Percentiles rank a stretch among this genome's conserved stretches.
These are phyloP conservation scores for Venturiaceae sp. DNA, from an alignment of 2,329 filamentous ascomycete species.

Conservation along the genomic window DNA sequence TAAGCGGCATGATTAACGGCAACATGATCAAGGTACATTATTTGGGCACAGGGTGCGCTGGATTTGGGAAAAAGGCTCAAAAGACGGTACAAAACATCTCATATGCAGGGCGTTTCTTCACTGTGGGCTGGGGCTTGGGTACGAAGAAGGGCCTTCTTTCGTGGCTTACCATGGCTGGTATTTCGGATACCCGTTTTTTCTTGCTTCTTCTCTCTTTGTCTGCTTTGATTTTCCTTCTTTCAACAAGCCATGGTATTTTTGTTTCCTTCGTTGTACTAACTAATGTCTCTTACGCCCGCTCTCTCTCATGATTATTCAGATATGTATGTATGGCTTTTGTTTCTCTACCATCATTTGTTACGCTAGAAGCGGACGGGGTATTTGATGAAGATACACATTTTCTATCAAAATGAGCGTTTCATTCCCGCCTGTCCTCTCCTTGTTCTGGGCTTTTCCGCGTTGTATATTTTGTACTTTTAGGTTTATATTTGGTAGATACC, in stretches of 20 bases:
- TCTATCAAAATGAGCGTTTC: no score
- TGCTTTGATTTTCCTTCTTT: not conserved
- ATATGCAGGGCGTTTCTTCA: not conserved
- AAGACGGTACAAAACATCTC: not conserved
- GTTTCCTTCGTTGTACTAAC: not conserved
- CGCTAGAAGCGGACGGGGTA: not conserved
- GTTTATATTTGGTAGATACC: constrained; percentile 1
- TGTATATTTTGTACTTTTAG: not conserved
- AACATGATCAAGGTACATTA: not conserved
- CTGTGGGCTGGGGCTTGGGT: not conserved
- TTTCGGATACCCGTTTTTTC: not conserved
- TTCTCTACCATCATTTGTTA: not conserved
- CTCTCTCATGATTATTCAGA: not conserved
- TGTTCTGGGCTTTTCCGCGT: no score
- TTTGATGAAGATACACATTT: not conserved
- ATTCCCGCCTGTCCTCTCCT: no score
- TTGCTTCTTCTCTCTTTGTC: not conserved
- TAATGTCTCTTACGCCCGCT: not conserved
- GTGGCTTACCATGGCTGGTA: not conserved
- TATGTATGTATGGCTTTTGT: not conserved
- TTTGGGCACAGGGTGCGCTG: not conserved
- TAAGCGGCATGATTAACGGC: not conserved
- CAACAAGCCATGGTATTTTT: no score
- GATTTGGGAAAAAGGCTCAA: not conserved
- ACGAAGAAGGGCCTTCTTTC: not conserved